These are phyloP conservation scores for Umbelopsis sp. DNA, from an alignment of 192 early-diverging fungal genomes.

Conservation along the genomic window DNA sequence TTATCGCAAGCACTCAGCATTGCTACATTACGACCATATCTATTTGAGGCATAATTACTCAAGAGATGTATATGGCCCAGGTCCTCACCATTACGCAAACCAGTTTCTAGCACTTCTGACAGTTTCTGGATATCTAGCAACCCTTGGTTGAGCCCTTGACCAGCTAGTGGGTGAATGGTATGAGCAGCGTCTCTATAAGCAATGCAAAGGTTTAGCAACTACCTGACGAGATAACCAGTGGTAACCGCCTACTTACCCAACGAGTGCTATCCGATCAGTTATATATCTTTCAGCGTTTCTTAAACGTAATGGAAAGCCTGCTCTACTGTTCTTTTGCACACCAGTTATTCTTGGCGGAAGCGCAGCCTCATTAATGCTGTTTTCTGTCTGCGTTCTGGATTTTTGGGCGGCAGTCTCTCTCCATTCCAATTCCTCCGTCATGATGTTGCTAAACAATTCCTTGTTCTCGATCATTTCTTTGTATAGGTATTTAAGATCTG, in stretches of 20 bases:
- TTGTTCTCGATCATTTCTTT: slow-evolving; percentile 52
- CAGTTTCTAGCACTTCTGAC: slow-evolving; percentile 62
- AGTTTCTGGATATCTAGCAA: slow-evolving; percentile 42
- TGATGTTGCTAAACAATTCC: slow-evolving; percentile 44
- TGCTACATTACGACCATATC: slow-evolving; percentile 81
- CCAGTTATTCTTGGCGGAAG: slow-evolving; percentile 66
- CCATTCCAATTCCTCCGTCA: slow-evolving; percentile 70
- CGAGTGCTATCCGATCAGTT: slow-evolving; percentile 77
- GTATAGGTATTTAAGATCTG: slow-evolving; percentile 77
- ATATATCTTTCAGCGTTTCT: slow-evolving; percentile 80
- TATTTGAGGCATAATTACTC: slow-evolving; percentile 73
- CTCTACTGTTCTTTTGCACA: slow-evolving; percentile 68
- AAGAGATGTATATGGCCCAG: slow-evolving; percentile 79
- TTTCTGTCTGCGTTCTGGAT: slow-evolving; percentile 7
- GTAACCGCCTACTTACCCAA: slow-evolving; percentile 65
- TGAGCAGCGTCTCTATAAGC: slow-evolving; percentile 87
- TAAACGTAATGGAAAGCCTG: slow-evolving; percentile 84
- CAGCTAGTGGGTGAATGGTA: slow-evolving; percentile 93
- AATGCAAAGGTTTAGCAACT: background rate
- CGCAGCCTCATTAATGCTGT: slow-evolving; percentile 27
- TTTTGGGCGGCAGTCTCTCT: slow-evolving; percentile 51
- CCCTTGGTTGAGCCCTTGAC: slow-evolving; percentile 96
- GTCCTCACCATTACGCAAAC: slow-evolving; percentile 74
- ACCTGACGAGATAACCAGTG: background rate
- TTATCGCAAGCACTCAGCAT: slow-evolving; percentile 87